Evolutionary conservation across 352 stramenopile genomes (phyloP), one percentile per base, ranked within the genome.

Genomic region (Phytophthora sojae): DNA sequence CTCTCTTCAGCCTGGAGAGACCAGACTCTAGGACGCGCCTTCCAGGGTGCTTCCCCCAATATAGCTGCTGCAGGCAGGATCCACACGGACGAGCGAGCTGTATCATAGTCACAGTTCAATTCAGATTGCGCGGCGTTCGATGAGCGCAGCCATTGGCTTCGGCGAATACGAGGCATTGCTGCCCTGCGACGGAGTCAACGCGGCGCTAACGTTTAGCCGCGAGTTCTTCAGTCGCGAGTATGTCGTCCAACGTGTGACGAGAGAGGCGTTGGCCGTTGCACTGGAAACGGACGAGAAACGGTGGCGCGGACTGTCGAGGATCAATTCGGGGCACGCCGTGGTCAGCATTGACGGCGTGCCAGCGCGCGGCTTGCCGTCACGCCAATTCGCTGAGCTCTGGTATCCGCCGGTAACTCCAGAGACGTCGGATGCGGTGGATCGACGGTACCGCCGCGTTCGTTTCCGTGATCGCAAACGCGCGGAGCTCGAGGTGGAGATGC

Each of bases 191-290:
- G 58, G 67, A 53, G 63, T 69, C 15, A 64, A 64, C 30, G 26
- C 57, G 0, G 55, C 55, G 3, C 56, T 86, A 23, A 59, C 37
- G 21, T 77, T 84, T 52, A 71, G 70, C 15, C 69, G 71, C 39
- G 79, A 86, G 62, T 71, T 86, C n/a, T 81, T 81, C 42, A 77
- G 73, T 60, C 76, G 74, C 32, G 60, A 82, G 57, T 77, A 79
- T 19, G 79, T 86, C n/a, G 58, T 86, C 51, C 67, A 76, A 66
- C 47, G 71, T 14, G 76, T 77, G 32, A 60, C 62, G 19, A 51
- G 37, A 12, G 21, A 68, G 15, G 37, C 61, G 9, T 47, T 79
- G 45, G 37, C 52, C 29, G 19, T 69, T 75, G 21, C n/a, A 51
- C 30, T 66, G 21, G 57, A 51, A 8, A 12, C 32, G 30, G 59